Percentiles rank a stretch among this genome's conserved stretches.
phyloP scores from a whole-genome alignment of 129 eudicot species.

The Logfia minima region DNA sequence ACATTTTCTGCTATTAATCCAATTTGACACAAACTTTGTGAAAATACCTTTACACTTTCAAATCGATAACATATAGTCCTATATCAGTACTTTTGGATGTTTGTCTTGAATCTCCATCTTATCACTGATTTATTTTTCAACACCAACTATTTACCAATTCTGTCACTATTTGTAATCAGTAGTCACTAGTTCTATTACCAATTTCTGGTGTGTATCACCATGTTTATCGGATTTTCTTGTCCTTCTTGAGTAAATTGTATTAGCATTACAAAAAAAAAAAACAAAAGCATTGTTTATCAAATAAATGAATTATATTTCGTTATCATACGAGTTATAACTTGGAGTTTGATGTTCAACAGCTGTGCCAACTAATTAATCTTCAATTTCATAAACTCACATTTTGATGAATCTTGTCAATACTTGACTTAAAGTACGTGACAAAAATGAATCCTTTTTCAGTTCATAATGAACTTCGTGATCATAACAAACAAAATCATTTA shows the following conservation, averaged over 20 bases:
- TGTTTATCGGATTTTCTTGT: neutral
- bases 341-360: neutral
- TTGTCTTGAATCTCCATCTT: no score
- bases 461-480: conserved; percentile 13
- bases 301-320: neutral
- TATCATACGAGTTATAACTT: neutral
- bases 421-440: conserved; percentile 7
- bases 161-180: no score
- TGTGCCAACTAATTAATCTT: neutral
- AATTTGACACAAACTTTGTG: no score
- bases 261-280: neutral
- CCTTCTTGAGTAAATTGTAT: neutral
- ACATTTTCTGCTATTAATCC: neutral
- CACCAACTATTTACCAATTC: neutral
- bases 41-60: no score
- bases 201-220: neutral
- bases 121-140: neutral
- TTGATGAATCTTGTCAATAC: conserved; percentile 1
- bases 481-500: neutral
- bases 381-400: neutral
- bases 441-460: conserved; percentile 13
- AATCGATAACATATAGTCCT: no score
- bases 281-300: neutral
- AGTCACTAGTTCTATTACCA: no score
- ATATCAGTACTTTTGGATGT: no score